Evolutionary conservation across 148 eudicot species (phyloP).

Genomic region (Rhododendron vialii): DNA sequence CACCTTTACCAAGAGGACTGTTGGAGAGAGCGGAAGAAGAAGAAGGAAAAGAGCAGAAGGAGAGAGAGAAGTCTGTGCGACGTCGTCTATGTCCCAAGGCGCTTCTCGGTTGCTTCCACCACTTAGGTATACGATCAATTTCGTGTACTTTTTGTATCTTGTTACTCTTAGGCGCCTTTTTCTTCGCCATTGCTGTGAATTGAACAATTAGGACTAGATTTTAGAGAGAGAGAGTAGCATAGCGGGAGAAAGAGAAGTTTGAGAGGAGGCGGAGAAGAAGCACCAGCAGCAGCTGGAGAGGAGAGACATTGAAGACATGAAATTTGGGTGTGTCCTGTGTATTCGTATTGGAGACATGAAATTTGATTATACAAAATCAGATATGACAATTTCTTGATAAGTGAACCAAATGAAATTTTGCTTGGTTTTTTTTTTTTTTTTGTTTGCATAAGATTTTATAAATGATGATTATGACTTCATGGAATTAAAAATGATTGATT

Average conservation of each 20-base stretch:
- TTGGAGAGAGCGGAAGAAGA: constrained; percentile 14
- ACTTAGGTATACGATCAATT: constrained; percentile 25
- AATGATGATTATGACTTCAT: too few relatives aligned
- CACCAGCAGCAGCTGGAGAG: not conserved
- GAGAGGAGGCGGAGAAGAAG: not conserved
- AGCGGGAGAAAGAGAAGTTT: not conserved
- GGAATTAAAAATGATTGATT: too few relatives aligned
- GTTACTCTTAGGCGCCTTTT: constrained; percentile 9
- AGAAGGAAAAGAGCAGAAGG: constrained; percentile 10
- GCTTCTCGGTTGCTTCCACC: constrained; percentile 27
- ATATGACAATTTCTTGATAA: too few relatives aligned
- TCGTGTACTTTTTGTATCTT: not conserved
- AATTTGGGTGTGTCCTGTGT: not conserved
- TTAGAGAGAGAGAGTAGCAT: not conserved
- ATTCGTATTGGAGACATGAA: not conserved
- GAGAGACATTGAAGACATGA: not conserved
- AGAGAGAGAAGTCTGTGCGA: constrained; percentile 27
- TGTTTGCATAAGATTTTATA: too few relatives aligned
- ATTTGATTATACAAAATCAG: not conserved
- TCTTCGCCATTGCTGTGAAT: constrained; percentile 24
- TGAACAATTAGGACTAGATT: not conserved
- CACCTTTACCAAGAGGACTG: constrained; percentile 11
- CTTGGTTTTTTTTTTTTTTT: too few relatives aligned
- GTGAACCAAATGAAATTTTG: too few relatives aligned
- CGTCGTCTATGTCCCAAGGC: constrained; percentile 25